Base-by-base conservation (phyloP, 352 stramenopile species). In the Phytophthora fragariae region DNA sequence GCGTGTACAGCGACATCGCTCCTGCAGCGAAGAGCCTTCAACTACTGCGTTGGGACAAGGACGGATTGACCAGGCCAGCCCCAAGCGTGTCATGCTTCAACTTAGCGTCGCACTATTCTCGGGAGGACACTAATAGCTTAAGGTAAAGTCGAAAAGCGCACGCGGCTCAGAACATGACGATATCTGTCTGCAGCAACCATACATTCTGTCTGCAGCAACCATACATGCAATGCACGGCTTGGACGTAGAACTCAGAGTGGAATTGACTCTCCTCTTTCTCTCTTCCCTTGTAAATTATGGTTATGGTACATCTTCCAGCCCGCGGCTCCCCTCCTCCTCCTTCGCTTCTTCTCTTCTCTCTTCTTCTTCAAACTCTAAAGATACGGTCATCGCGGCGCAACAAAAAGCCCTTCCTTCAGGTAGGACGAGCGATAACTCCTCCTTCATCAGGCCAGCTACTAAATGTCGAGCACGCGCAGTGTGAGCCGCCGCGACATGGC, bases 1-100 rank as follows among this genome's bases (percentile, higher is more conserved):
- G 80, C 71, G 87, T 93, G 71, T 93, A 93, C 58, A 94, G 72
- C 75, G 85, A 89, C 82, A 91, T 91, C 35, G 4, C 37, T 35
- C 21, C 9, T 14, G 35, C 33, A 47, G 37, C 21, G 5, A 53
- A 39, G 19, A 46, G 39, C 8, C 50, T 35, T 57, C 50, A 12
- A 57, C 50, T 57, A 15, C 47, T 54, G 47, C 47, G n/a, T 12
- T 4, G 19, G 6, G 58, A 55, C 4, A 47, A 53, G 35, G 33
- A 54, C 19, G n/a, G 46, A 33, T 44, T 5, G 53, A 62, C 14
- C 14, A 49, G 54, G 62, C 27, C 29, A 29, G 19, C 35, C 2
- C 11, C 47, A 56, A 19, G 41, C 29, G 29, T 57, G 29, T 57
- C 59, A 50, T 57, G 15, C 44, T 63, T 44, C 58, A 65, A 44